Evolutionary conservation across 108 stramenopile genomes (phyloP).

Genomic region (Conticribra guillardii): DNA sequence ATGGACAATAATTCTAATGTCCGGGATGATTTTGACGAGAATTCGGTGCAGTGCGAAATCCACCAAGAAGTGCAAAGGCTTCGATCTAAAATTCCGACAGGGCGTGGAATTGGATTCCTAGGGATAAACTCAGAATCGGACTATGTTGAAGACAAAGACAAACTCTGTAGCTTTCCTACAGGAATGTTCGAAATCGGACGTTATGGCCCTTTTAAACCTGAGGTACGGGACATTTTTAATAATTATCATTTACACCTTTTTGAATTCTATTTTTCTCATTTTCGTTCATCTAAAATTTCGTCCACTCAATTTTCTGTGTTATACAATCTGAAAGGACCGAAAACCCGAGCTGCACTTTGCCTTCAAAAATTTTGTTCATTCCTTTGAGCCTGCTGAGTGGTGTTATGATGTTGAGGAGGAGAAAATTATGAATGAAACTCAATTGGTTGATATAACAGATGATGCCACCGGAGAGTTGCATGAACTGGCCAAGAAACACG

Average conservation of each 20-base stretch:
- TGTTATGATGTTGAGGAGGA: conserved; percentile 35
- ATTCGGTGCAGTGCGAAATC: conserved; percentile 16
- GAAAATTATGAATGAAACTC: conserved; percentile 26
- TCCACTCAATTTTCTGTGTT: conserved; percentile 6
- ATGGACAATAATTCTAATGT: not conserved
- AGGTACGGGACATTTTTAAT: not conserved
- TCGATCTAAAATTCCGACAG: conserved; percentile 12
- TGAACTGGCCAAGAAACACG: conserved; percentile 43
- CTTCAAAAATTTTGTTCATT: conserved; percentile 65
- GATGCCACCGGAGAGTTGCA: conserved; percentile 79
- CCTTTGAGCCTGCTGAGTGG: conserved; percentile 43
- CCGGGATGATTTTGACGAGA: conserved; percentile 19
- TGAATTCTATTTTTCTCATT: not conserved
- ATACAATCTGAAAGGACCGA: conserved; percentile 37
- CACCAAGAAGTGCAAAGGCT: conserved; percentile 23
- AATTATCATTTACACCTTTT: not conserved
- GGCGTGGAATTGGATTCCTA: conserved; percentile 34
- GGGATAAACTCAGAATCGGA: conserved; percentile 40
- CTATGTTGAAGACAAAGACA: conserved; percentile 17
- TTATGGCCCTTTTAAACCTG: conserved; percentile 61
- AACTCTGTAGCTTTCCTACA: conserved; percentile 28
- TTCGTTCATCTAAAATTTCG: not conserved
- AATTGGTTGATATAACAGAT: conserved; percentile 76
- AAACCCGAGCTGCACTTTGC: conserved; percentile 57
- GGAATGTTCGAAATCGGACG: conserved; percentile 65